phyloP scores from a whole-genome alignment of 306 rosid species.

The Cicer bijugum region DNA sequence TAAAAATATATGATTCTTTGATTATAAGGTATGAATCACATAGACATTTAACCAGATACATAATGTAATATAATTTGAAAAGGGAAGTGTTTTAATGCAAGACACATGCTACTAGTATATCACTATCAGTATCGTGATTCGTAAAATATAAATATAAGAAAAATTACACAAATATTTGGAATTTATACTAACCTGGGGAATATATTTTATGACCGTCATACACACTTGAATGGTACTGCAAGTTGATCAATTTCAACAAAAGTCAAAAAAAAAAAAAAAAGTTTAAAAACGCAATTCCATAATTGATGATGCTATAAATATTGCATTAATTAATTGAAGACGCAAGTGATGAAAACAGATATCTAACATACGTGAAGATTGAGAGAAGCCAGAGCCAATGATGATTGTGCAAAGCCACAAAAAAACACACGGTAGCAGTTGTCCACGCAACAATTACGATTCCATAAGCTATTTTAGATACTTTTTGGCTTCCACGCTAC shows the following conservation, averaged over 20 bases:
- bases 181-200: conserved; percentile 76
- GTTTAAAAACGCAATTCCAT: background rate
- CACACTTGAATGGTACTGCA: conserved; percentile 84
- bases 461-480: conserved; percentile 63
- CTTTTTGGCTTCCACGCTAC: conserved; percentile 80
- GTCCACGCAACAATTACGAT: conserved; percentile 70
- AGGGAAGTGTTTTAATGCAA: no score
- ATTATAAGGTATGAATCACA: no score
- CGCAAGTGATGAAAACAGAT: background rate
- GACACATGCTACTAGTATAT: no score
- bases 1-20: no score
- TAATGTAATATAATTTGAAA: no score
- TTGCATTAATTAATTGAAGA: no score
- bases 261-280: conserved; percentile 38
- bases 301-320: background rate
- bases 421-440: conserved; percentile 72
- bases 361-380: conserved; percentile 62
- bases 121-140: no score
- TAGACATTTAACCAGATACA: no score
- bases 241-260: conserved; percentile 36
- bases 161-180: background rate
- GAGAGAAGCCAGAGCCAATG: conserved; percentile 91
- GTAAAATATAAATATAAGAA: no score
- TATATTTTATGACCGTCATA: conserved; percentile 84
- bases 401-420: conserved; percentile 69